These are phyloP conservation scores for Hypsizygus marmoreus DNA, from an alignment of 768 basidiomycete species.

Conservation along the genomic window DNA sequence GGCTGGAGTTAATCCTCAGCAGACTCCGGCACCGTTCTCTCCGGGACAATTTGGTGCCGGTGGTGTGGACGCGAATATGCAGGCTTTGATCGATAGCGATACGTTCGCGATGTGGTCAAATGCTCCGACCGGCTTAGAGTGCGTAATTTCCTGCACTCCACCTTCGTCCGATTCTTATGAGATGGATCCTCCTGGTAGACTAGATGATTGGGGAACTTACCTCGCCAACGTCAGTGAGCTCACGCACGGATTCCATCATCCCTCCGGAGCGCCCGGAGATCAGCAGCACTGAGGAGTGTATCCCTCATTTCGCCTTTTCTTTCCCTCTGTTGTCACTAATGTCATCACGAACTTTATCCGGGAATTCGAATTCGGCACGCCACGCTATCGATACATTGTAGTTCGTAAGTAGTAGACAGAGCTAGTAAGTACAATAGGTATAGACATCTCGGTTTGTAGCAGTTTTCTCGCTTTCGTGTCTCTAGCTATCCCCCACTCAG, in stretches of 20 bases:
- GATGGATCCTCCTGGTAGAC: constrained; percentile 23
- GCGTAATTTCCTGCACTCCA: constrained; percentile 31
- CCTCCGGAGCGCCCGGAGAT: neutral
- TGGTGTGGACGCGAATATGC: constrained; percentile 8
- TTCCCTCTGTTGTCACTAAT: neutral
- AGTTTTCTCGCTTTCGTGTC: too few relatives aligned
- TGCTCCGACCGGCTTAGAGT: constrained; percentile 70
- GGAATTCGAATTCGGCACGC: too few relatives aligned
- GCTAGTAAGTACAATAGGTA: too few relatives aligned
- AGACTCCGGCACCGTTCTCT: neutral
- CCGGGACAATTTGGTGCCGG: neutral
- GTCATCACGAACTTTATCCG: too few relatives aligned
- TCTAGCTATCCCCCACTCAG: too few relatives aligned
- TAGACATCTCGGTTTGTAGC: too few relatives aligned
- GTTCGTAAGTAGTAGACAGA: too few relatives aligned
- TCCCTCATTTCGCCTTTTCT: too few relatives aligned
- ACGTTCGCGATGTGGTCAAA: constrained; percentile 70
- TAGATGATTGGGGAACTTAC: constrained; percentile 49
- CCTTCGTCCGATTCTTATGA: neutral
- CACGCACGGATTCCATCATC: constrained; percentile 26
- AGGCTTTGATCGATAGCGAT: constrained; percentile 43
- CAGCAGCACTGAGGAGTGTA: neutral
- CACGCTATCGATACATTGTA: too few relatives aligned
- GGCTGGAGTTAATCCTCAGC: neutral
- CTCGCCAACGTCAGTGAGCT: constrained; percentile 42